Percentiles rank a stretch among this genome's conserved stretches.
These are phyloP conservation scores for Glycyrrhiza uralensis DNA, from an alignment of 306 rosid species.

Conservation along the genomic window DNA sequence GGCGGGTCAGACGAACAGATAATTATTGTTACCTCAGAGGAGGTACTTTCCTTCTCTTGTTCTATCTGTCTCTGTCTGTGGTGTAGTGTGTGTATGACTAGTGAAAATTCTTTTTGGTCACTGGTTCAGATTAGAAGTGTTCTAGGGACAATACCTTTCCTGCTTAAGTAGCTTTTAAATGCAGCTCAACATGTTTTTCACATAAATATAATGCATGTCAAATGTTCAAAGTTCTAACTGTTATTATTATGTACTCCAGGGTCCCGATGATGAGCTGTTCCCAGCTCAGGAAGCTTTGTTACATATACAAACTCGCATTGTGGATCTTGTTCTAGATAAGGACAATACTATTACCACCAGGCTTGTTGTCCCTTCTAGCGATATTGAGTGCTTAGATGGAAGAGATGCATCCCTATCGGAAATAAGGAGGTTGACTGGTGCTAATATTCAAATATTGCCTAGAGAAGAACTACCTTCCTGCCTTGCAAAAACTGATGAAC, in stretches of 20 bases:
- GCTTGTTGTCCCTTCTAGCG: conserved; percentile 69
- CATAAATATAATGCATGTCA: background rate
- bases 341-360: conserved; percentile 83
- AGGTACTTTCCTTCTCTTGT: conserved; percentile 50
- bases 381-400: conserved; percentile 89
- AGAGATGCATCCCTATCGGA: conserved; percentile 77
- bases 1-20: conserved; percentile 81
- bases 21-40: conserved; percentile 80
- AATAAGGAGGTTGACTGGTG: conserved; percentile 77
- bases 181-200: conserved; percentile 14
- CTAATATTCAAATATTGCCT: conserved; percentile 72
- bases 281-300: conserved; percentile 99
- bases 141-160: background rate
- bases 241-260: conserved; percentile 49
- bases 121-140: conserved; percentile 2
- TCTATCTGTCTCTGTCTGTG: conserved; percentile 13
- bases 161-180: conserved; percentile 9
- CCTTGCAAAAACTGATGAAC: conserved; percentile 67
- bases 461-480: conserved; percentile 76
- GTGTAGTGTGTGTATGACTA: background rate
- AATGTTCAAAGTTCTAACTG: conserved; percentile 20
- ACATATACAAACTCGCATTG: conserved; percentile 88
- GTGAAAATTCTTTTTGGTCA: background rate
- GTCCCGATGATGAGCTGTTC: conserved; percentile 92
- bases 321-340: conserved; percentile 75